phyloP scores from a whole-genome alignment of 805 yeast genomes.

The Priceomyces castillae region DNA sequence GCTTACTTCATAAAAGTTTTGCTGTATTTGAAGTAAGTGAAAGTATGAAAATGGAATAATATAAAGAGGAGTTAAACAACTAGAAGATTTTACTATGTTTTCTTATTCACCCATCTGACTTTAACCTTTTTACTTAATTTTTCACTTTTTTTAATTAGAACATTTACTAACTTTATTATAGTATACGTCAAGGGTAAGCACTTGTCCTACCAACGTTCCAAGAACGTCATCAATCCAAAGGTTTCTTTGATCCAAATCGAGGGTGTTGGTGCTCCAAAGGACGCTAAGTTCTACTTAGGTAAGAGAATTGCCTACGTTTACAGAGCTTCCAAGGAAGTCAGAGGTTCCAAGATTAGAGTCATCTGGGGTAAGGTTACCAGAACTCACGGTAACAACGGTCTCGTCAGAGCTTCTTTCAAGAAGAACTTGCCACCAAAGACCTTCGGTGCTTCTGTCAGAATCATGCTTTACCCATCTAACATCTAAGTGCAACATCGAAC shows the following conservation, averaged over 20 bases:
- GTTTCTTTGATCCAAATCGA: conserved; percentile 95
- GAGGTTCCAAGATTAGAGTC: conserved; percentile 99
- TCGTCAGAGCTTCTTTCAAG: conserved; percentile 98
- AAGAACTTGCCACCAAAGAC: conserved; percentile 99
- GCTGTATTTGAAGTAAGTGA: no score
- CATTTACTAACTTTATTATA: conserved; percentile 39
- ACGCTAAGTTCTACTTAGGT: conserved; percentile 99
- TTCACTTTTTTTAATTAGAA: background rate
- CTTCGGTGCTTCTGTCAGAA: conserved; percentile 99
- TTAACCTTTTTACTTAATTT: background rate
- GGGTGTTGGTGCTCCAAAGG: conserved; percentile 89
- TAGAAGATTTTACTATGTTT: no score
- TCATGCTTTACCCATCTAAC: conserved; percentile 99
- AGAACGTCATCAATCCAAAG: conserved; percentile 97
- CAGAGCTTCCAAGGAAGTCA: conserved; percentile 96
- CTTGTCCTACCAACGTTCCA: conserved; percentile 99
- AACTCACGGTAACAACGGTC: conserved; percentile 98
- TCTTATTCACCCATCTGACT: no score
- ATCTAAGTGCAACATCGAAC: conserved; percentile 57
- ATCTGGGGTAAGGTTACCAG: conserved; percentile 99
- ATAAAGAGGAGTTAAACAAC: no score
- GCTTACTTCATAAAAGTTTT: no score
- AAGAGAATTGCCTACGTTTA: conserved; percentile 99
- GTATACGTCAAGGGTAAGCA: conserved; percentile 99
- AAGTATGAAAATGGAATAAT: no score